Evolutionary conservation across 2,329 filamentous ascomycete genomes (phyloP).

Genomic region (Fusarium phyllophilum): DNA sequence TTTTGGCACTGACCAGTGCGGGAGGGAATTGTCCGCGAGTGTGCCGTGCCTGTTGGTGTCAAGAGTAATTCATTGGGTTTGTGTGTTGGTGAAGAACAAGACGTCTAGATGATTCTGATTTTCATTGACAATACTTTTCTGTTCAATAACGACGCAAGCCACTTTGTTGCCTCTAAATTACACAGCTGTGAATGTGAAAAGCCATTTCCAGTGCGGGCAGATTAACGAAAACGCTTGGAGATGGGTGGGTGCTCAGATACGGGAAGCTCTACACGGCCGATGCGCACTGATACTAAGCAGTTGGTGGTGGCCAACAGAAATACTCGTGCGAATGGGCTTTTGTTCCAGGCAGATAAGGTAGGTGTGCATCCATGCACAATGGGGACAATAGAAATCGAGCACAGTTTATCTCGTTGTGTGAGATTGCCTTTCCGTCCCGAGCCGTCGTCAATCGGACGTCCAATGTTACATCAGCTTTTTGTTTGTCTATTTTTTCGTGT

Average conservation of each 20-base stretch:
- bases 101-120: not conserved
- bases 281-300: not conserved
- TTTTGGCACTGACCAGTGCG: not conserved
- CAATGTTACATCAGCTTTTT: not conserved
- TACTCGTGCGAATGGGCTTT: not conserved
- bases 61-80: not conserved
- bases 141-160: not conserved
- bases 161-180: not conserved
- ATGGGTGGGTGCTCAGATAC: not conserved
- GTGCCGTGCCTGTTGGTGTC: not conserved
- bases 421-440: slow-evolving; percentile 11
- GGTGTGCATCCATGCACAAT: not conserved
- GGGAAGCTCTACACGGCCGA: not conserved
- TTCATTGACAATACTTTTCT: not conserved
- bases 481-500: no score
- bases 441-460: not conserved
- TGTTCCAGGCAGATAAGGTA: not conserved
- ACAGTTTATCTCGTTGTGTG: not conserved
- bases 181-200: not conserved
- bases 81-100: not conserved
- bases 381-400: not conserved
- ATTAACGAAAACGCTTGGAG: not conserved
- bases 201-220: not conserved
- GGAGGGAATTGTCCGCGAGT: not conserved
- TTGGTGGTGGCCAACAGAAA: not conserved